Evolutionary conservation across 2,329 filamentous ascomycete genomes (phyloP), one percentile per base, ranked within the genome.

Genomic region (Plectosphaerella sp.): DNA sequence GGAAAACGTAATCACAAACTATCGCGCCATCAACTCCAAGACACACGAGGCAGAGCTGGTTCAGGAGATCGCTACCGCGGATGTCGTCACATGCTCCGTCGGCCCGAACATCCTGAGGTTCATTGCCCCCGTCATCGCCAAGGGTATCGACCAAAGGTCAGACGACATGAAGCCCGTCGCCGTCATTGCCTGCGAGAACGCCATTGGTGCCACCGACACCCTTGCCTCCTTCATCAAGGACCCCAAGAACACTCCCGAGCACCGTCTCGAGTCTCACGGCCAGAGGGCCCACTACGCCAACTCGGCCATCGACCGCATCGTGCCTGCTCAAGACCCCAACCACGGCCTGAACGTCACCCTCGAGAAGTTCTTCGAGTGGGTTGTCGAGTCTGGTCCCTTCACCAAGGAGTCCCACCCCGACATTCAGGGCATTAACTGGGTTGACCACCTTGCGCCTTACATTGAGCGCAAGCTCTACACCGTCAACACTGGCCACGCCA

Each of bases 401-500:
- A 79, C 86, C 58, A 82, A 86, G 57, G 75, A 80, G 56, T 78
- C 79, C 50, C 80, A 83, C 61, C 92, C 91, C 6, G 73, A 82
- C 16, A 93, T 99, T 64, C 72, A 94, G 59, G 93, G 92, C 54
- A 87, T 97, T 68, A 89, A 96, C 75, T 97, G 90, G 84, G 94
- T 97, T 54, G 85, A 91, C 58, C 81, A 97, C 74, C 84, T 99
- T 28, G 82, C 86, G 67, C 94, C 94, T 53, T 99, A 93, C 77
- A 97, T 99, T 64, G 94, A 99, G 84, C 92, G 94, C 72, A 99
- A 99, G 83, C 86, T 99, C 59, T 99, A 92, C 80, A 99, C 94
- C 20, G 93, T 99, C 81, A 99, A 99, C 83, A 99, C 94, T 20
- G 89, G 91, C 52, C 94, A 99, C 69, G 94, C 94, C 54, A 96